Evolutionary conservation across 768 basidiomycete species (phyloP), one percentile per base, ranked within the genome.

Genomic region (Mycena latifolia): DNA sequence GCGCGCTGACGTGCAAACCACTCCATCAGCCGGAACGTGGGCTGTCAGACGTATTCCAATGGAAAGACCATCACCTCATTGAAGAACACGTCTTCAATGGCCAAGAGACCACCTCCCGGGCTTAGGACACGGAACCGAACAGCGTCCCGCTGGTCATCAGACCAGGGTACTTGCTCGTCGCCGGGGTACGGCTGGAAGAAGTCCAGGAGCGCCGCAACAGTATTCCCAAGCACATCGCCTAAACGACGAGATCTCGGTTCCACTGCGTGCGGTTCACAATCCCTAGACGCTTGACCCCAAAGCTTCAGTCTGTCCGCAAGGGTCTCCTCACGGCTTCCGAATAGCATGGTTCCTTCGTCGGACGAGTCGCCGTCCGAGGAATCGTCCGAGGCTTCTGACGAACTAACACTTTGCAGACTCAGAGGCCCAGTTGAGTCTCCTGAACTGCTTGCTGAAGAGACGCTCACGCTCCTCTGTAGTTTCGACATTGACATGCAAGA

Each of bases 1-100:
- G 59, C 48, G 10, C 50, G 39, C 31, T 43, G 10, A 17, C 37
- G n/a, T 2, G 50, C 59, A 20, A 28, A 61, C 59, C 59, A 52
- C 4, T 52, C 33, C 11, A 52, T 20, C n/a, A 61, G 10, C n/a
- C 22, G 50, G n/a, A 61, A 61, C 8, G 10, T n/a, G 2, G 37
- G 45, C 20, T 28, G 9, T 2, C 55, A 25, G 20, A 61, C 8
- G 14, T 41, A 41, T n/a, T 61, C 50, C 35, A 61, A 5, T 11
- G 24, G 35, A 7, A 61, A n/a, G 2, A 27, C 46, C 12, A 14
- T 20, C 25, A 47, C 25, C 22, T 6, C 22, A 11, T 27, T 24
- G 12, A 24, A 47, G 46, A 8, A 47, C 25, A 7, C 22, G 46
- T 47, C 46, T 27, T 27, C 24, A 6, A 47, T 27, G 24, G 20